phyloP scores from a whole-genome alignment of 1,139 yeast genomes.

The Yamadazyma sp. region DNA sequence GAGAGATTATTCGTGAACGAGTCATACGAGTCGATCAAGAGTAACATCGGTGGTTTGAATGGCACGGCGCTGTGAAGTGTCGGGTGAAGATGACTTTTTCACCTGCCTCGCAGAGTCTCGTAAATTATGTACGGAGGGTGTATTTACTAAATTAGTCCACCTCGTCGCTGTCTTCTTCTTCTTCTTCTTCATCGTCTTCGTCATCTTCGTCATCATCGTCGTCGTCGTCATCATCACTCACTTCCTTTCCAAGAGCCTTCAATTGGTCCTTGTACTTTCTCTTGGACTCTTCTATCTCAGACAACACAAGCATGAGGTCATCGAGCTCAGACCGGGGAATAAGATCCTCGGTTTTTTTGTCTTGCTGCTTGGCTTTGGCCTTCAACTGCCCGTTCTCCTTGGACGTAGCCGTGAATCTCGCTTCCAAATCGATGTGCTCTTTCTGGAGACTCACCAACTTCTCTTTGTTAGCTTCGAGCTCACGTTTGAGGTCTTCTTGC shows the following conservation, averaged over 20 bases:
- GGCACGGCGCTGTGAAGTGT: background rate
- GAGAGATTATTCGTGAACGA: slow-evolving; percentile 87
- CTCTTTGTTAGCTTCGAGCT: background rate
- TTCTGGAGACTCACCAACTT: background rate
- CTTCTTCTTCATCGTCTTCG: slow-evolving; percentile 10
- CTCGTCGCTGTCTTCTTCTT: slow-evolving; percentile 5
- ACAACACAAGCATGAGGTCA: slow-evolving; percentile 70
- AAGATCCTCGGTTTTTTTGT: slow-evolving; percentile 12
- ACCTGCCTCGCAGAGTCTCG: background rate
- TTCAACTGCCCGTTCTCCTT: background rate
- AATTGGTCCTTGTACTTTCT: slow-evolving; percentile 57
- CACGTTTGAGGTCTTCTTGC: background rate
- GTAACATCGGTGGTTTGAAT: slow-evolving; percentile 38
- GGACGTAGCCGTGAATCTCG: background rate
- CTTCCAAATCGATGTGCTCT: background rate
- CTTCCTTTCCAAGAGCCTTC: slow-evolving; percentile 47
- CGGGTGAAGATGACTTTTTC: background rate
- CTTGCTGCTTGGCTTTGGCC: background rate
- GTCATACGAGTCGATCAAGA: slow-evolving; percentile 90
- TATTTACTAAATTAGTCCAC: slow-evolving; percentile 1
- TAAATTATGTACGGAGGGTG: no score
- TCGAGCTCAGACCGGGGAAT: slow-evolving; percentile 68
- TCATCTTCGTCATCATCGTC: slow-evolving; percentile 29
- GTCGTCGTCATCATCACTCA: slow-evolving; percentile 46
- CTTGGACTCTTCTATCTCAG: slow-evolving; percentile 72